Base-by-base conservation (phyloP, 305 asterid species). In the Rubia balearica region DNA sequence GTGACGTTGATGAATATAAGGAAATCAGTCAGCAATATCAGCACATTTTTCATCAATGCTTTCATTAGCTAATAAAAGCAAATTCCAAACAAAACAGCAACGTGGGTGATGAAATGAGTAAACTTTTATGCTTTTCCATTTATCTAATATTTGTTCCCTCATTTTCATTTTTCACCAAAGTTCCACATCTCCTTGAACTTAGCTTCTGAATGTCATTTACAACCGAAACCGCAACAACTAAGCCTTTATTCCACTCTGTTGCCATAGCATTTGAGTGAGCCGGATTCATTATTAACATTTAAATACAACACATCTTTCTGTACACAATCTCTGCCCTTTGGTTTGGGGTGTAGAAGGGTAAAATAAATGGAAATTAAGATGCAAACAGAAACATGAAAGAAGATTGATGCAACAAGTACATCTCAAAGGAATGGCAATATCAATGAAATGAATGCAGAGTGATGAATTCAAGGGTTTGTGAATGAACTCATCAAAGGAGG, bases 1-100 rank as follows among this genome's bases (percentile, higher is more conserved):
- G 51, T 45, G 65, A 19, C 57, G 36, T 4, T 67, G 60, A 46
- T 41, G 63, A 60, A 45, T 60, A 79, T 3, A 13, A 71, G 49
- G 61, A 45, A 48, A 14, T 43, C 48, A 77, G 71, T 46, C 12
- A 61, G 68, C 43, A 71, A 46, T 43, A 71, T 33, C 57, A 65
- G 55, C 11, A 45, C 10, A 21, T 21, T 45, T 49, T 51, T 72
- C 66, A 30, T 13, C 17, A 12, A 30, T 30, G 24, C 24, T 55
- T 33, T 30, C 41, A 8, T 40, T 40, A 64, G 24, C 61, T 38
- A 55, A 27, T 56, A n/a, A 24, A 60, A 70, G 57, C 40, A 42
- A 21, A 19, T 5, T 43, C 57, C 57, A 43, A 17, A 5, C 33
- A 65, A 65, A 45, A 43, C 70, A 65, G 56, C 30, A 66, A 13